Evolutionary conservation across 352 stramenopile genomes (phyloP).

Genomic region (Pythium aquatile): DNA sequence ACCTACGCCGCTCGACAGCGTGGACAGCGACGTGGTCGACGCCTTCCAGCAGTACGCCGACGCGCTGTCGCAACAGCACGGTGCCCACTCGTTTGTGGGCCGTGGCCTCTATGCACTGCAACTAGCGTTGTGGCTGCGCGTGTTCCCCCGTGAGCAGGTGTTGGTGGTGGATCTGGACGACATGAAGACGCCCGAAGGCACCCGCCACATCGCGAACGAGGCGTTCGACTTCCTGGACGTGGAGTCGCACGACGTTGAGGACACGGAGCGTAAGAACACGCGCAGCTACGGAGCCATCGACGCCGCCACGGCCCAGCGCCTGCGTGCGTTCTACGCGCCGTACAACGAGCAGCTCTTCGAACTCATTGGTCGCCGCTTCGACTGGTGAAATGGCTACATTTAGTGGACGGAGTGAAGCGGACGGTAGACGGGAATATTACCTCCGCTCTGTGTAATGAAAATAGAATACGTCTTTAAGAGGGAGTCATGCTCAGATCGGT

Average conservation of each 20-base stretch:
- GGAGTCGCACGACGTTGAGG: conserved; percentile 30
- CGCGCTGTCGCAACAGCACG: conserved; percentile 44
- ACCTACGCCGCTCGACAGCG: conserved; percentile 18
- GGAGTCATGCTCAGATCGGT: conserved; percentile 6
- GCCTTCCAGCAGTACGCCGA: conserved; percentile 48
- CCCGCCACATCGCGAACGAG: conserved; percentile 34
- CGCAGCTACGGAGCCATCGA: conserved; percentile 52
- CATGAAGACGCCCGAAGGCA: conserved; percentile 52
- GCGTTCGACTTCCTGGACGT: conserved; percentile 46
- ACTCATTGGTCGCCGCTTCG: conserved; percentile 44
- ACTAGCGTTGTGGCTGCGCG: conserved; percentile 87
- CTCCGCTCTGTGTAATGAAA: background rate
- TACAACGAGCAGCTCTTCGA: conserved; percentile 69
- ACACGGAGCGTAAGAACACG: conserved; percentile 69
- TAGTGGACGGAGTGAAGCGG: background rate
- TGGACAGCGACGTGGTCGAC: conserved; percentile 25
- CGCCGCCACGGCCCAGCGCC: conserved; percentile 25
- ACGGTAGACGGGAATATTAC: conserved; percentile 1
- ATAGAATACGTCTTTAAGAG: conserved; percentile 7
- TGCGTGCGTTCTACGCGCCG: conserved; percentile 65
- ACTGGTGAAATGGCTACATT: conserved; percentile 26
- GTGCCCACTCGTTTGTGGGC: conserved; percentile 81
- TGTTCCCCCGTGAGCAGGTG: conserved; percentile 83
- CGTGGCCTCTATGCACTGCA: conserved; percentile 92
- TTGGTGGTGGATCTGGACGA: conserved; percentile 89